These are phyloP conservation scores for Calonectria naviculata DNA, from an alignment of 2,329 filamentous ascomycete species.

Conservation along the genomic window DNA sequence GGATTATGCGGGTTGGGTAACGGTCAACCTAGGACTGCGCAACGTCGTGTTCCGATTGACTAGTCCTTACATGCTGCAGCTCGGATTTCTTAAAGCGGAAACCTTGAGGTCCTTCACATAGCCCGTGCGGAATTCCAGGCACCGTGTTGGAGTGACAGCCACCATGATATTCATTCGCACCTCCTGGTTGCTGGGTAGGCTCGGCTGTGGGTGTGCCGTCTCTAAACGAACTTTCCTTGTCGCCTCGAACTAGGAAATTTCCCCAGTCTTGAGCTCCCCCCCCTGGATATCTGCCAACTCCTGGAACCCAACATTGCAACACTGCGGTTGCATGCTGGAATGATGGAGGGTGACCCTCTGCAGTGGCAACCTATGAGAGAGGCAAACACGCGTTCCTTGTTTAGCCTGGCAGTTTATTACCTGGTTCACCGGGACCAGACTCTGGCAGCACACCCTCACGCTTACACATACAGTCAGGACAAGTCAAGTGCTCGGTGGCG, in stretches of 20 bases:
- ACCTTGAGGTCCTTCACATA: background rate
- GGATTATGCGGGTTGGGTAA: background rate
- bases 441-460: constrained; percentile 3
- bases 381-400: background rate
- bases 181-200: background rate
- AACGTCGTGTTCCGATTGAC: background rate
- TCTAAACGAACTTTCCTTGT: background rate
- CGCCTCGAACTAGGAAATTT: background rate
- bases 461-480: background rate
- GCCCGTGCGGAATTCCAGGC: background rate
- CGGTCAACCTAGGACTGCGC: background rate
- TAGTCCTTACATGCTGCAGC: constrained; percentile 4
- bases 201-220: background rate
- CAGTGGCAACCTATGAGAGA: background rate
- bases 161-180: background rate
- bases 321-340: background rate
- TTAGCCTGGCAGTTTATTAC: background rate
- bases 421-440: background rate
- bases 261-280: background rate
- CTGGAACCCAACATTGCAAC: background rate
- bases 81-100: background rate
- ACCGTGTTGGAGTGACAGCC: background rate
- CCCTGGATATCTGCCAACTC: background rate
- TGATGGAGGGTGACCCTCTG: background rate
- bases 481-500: constrained; percentile 2